A percentile compares a stretch with the other conserved stretches of the same genome.
phyloP scores from a whole-genome alignment of 257 asterid species.

The Lantana camara region DNA sequence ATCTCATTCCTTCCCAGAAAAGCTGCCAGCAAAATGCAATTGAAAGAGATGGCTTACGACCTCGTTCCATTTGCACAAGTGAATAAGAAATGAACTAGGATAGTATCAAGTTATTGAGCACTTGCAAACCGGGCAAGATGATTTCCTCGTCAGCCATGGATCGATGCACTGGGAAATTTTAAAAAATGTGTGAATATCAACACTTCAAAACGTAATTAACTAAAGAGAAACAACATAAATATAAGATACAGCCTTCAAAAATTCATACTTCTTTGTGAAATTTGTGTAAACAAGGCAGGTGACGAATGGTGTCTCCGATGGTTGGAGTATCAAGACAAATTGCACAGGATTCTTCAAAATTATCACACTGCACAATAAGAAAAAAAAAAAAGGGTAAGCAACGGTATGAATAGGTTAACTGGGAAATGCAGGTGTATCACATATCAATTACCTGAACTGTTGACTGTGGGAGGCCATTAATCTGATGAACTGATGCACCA shows the following conservation, averaged over 20 bases:
- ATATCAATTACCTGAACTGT: conserved; percentile 65
- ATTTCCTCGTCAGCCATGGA: conserved; percentile 88
- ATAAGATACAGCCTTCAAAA: not conserved
- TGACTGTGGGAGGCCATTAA: conserved; percentile 84
- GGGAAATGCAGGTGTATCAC: not conserved
- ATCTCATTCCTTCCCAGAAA: not conserved
- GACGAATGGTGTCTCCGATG: conserved; percentile 75
- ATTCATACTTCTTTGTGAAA: conserved; percentile 87
- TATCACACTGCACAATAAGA: conserved; percentile 64
- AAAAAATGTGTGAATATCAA: not conserved
- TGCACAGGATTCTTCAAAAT: conserved; percentile 75
- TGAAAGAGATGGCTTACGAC: not conserved
- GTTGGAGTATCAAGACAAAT: conserved; percentile 87
- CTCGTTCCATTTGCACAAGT: not conserved
- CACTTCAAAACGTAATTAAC: not conserved
- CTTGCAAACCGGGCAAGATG: conserved; percentile 91
- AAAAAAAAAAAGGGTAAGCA: conserved; percentile 17
- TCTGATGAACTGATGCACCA: conserved; percentile 70
- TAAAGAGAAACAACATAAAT: not conserved
- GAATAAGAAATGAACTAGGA: not conserved
- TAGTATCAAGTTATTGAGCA: conserved; percentile 57
- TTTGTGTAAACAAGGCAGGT: conserved; percentile 95
- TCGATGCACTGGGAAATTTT: conserved; percentile 77
- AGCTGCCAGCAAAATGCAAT: not conserved
- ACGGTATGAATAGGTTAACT: not conserved